A percentile compares a stretch with the other conserved stretches of the same genome.
phyloP scores from a whole-genome alignment of 345 rosid genomes.

The Melaleuca alternifolia region DNA sequence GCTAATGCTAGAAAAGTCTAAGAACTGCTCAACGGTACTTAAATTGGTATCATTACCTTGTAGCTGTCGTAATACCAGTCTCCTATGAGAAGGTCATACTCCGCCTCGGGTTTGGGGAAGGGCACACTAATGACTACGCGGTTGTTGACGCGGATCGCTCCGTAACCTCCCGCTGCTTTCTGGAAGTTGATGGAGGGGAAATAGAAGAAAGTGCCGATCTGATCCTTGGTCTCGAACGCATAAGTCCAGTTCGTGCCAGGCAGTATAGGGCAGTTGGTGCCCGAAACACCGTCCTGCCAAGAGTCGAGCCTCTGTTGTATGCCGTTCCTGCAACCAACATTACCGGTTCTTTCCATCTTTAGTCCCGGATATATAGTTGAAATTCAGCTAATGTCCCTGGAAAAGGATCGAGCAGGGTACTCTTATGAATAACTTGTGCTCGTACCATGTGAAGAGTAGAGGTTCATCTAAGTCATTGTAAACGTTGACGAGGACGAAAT shows the following conservation, averaged over 20 bases:
- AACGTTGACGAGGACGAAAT: conserved; percentile 33
- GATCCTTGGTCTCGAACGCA: conserved; percentile 47
- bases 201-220: conserved; percentile 47
- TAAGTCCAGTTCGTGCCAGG: conserved; percentile 47
- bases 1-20: not conserved
- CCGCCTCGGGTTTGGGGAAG: conserved; percentile 42
- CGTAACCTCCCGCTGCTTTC: conserved; percentile 48
- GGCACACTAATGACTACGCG: conserved; percentile 27
- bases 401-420: not conserved
- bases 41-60: conserved; percentile 13
- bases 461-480: conserved; percentile 50
- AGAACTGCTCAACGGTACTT: not conserved
- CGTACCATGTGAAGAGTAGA: conserved; percentile 56
- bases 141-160: conserved; percentile 39
- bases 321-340: conserved; percentile 30
- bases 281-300: conserved; percentile 60
- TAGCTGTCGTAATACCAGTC: conserved; percentile 29
- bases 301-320: conserved; percentile 49
- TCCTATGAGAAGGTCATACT: conserved; percentile 45
- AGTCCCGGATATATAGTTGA: not conserved
- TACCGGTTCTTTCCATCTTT: not conserved
- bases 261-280: conserved; percentile 57
- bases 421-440: not conserved
- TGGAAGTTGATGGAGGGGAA: conserved; percentile 47
- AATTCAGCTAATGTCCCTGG: not conserved